Base-by-base conservation (phyloP, 768 basidiomycete genomes). In the Amanita rimosa region DNA sequence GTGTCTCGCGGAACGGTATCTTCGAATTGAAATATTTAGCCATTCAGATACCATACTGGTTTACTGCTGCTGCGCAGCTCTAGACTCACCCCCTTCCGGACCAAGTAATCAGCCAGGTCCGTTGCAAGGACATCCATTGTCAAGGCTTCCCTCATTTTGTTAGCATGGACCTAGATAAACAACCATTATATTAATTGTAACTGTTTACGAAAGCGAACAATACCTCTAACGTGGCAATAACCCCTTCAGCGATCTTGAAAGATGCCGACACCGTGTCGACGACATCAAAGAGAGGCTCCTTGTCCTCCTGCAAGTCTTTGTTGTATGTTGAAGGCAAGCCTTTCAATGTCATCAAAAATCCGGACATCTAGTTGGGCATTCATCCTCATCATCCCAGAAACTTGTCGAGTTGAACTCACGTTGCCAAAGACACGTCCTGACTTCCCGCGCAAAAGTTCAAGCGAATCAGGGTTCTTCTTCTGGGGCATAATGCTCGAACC, bases 401-500 rank as follows among this genome's bases (percentile, higher is more conserved):
- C 3, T 6, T 50, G 22, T 33, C 19, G 24, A 35, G 35, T n/a
- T 19, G 24, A 4, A 66, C 76, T 56, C 59, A 87, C 91, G 60
- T 91, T 83, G 50, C 96, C 96, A 66, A 97, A 95, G 17, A 95
- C 75, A 22, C 96, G 83, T 4, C 96, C 96, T 27, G 87, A 78
- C 66, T 99, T 99, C 57, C 96, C 96, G 50, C 96, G 82, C 50
- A 99, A 72, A 17, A 99, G 73, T 64, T 99, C 96, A 48, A 96
- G 70, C 8, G 95, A 97, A 63, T 98, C 96, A 0, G 94, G 90
- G 60, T 97, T 97, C 69, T 98, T 99, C 71, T 99, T 98, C 62
- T 98, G 96, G 4, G 96, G 96, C 96, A 99, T 99, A 62, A 99
- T 97, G 56, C 94, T 97, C 35, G 94, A 97, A 6, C 96, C 96